Base-by-base conservation (phyloP, 1,139 yeast species). In the Hyphopichia fennica region DNA sequence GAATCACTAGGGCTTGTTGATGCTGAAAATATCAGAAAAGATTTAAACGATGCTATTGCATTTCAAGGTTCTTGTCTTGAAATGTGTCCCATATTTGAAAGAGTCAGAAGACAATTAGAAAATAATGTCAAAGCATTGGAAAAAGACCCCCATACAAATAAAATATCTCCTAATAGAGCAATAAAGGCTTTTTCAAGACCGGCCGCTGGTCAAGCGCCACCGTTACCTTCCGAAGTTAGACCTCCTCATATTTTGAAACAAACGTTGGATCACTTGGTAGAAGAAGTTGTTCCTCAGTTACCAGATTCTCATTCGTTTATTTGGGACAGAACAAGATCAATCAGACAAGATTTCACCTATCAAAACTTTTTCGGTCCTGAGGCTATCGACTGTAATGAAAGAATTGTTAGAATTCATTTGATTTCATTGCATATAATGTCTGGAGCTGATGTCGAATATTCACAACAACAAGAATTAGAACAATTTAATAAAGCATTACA, bases 281-380 rank as follows among this genome's bases (percentile, higher is more conserved):
- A 82, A 16, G 74, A 79, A 36, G 65, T 86, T 1, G 62, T 91
- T 7, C 79, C 79, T 0, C 71, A 79, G 38, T 67, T 93, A 34
- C 98, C 98, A 0, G 88, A 84, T 11, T 77, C 93, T 1, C 98
- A 95, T 55, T 81, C 96, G 0, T 93, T 95, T 54, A 65, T 95
- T n/a, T 93, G 99, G 98, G 99, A 95, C 62, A 78, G 99, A 63
- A 95, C 98, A n/a, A 78, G 99, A 51, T 89, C 98, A 0, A 91
- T 95, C 34, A 77, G 99, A 56, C 98, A 95, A 62, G 99, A 95
- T 61, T 95, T 95, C 61, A 91, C 98, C 0, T 90, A 89, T 57
- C 99, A 95, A 58, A 93, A 93, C 57, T 91, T 84, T 53, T 84
- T 84, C 39, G 99, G 99, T 0, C 88, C 93, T 1, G 98, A 93